phyloP scores from a whole-genome alignment of 179 eudicot genomes.

The Carnegiea gigantea region DNA sequence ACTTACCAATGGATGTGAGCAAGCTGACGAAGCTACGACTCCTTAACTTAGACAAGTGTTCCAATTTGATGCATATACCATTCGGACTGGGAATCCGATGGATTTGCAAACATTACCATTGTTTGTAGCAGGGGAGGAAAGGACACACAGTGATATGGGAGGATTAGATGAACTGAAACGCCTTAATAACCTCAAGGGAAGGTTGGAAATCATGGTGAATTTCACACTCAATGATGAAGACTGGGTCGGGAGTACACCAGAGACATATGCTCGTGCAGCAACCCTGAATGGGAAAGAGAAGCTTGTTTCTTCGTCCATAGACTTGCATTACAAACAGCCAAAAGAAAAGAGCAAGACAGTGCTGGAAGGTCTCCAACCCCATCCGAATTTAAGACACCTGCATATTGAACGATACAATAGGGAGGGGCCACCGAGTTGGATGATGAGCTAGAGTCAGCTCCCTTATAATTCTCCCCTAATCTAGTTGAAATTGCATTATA shows the following conservation, averaged over 20 bases:
- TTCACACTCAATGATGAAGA: not conserved
- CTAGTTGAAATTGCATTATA: not conserved
- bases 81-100: not conserved
- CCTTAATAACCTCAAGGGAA: not conserved
- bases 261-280: not conserved
- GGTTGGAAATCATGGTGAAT: not conserved
- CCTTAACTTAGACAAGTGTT: not conserved
- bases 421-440: not conserved
- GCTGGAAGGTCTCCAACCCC: not conserved
- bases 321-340: not conserved
- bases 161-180: not conserved
- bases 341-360: not conserved
- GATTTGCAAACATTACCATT: not conserved
- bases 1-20: not conserved
- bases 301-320: not conserved
- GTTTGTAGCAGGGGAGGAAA: not conserved
- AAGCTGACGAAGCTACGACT: not conserved
- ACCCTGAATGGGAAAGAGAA: not conserved
- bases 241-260: not conserved
- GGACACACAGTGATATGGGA: not conserved
- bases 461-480: not conserved
- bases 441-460: not conserved
- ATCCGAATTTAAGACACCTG: not conserved
- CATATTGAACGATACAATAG: not conserved
- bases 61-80: not conserved